Percentiles rank a stretch among this genome's conserved stretches.
phyloP scores from a whole-genome alignment of 140 eudicot genomes.

The Bidens hawaiensis region DNA sequence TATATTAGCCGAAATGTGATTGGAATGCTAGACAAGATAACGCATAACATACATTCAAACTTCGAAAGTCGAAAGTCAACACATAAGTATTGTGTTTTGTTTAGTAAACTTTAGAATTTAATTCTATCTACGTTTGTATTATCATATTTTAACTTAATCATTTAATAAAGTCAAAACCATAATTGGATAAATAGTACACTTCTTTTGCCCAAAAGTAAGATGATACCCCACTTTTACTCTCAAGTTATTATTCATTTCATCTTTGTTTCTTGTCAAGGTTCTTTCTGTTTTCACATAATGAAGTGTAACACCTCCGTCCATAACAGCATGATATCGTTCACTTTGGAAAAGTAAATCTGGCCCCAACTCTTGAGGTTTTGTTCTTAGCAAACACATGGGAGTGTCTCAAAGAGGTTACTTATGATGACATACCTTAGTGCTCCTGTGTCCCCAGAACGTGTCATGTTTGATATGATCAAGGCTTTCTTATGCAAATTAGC shows the following conservation, averaged over 20 bases:
- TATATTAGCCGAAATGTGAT: too few species aligned
- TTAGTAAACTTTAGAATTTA: too few species aligned
- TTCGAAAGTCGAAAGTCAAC: too few species aligned
- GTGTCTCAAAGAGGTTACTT: background rate
- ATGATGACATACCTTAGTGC: background rate
- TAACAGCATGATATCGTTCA: background rate
- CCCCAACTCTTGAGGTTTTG: background rate
- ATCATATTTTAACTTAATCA: background rate
- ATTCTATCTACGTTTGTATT: too few species aligned
- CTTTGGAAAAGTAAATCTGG: background rate
- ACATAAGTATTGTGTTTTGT: too few species aligned
- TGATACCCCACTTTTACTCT: background rate
- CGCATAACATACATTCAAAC: too few species aligned
- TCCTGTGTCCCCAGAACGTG: background rate
- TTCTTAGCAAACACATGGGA: background rate
- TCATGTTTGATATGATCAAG: background rate
- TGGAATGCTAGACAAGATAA: too few species aligned
- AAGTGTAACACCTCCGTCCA: background rate
- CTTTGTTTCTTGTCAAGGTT: background rate
- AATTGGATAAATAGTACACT: background rate
- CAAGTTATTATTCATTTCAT: background rate
- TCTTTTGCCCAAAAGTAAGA: background rate
- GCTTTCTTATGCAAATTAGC: background rate
- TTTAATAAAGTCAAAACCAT: background rate
- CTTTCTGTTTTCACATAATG: background rate